Evolutionary conservation across 768 basidiomycete genomes (phyloP).

Genomic region (Strobilomyces echinocephalus): DNA sequence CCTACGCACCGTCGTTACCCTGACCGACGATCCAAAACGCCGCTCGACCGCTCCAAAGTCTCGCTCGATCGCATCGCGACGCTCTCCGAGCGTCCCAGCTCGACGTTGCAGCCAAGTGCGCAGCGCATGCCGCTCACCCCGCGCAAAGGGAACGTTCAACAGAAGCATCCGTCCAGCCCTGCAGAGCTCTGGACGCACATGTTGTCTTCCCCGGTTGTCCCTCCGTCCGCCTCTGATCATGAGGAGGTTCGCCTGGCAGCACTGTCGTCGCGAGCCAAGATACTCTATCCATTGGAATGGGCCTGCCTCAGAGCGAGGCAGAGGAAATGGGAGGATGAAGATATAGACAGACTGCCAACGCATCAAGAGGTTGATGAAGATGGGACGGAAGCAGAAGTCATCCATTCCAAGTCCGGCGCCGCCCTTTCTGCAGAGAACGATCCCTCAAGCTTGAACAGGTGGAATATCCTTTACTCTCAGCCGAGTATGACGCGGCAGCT

Average conservation of each 20-base stretch:
- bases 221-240: conserved; percentile 16
- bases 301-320: conserved; percentile 54
- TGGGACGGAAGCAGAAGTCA: conserved; percentile 14
- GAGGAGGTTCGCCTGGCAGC: conserved; percentile 26
- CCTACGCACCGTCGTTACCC: conserved; percentile 6
- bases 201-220: conserved; percentile 23
- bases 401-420: conserved; percentile 12
- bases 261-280: conserved; percentile 33
- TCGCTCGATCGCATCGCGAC: conserved; percentile 30
- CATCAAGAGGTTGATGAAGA: conserved; percentile 11
- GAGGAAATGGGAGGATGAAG: conserved; percentile 23
- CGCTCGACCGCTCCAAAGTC: conserved; percentile 23
- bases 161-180: conserved; percentile 6
- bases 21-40: conserved; percentile 8
- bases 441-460: conserved; percentile 1
- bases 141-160: conserved; percentile 17
- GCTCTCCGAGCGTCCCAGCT: conserved; percentile 27
- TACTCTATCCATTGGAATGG: conserved; percentile 63
- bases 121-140: conserved; percentile 24
- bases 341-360: conserved; percentile 9
- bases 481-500: conserved; percentile 13
- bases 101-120: conserved; percentile 7
- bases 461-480: neutral
- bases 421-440: conserved; percentile 4
- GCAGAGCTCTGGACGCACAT: conserved; percentile 29